Conservation (phyloP, 352 stramenopile species). For the Pythium chondricola region DNA sequence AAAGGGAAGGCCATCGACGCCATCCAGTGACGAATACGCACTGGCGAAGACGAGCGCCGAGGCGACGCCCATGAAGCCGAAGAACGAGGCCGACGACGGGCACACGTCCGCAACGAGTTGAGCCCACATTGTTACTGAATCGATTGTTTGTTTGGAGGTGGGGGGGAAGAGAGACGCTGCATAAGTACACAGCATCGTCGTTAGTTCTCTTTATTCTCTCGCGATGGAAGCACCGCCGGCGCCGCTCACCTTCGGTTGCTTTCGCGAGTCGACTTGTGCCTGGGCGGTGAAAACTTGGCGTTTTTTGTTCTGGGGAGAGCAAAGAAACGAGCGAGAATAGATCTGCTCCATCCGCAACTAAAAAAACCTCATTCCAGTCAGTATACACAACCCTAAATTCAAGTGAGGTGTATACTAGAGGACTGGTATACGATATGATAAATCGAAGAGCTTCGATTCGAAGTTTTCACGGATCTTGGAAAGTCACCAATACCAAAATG, state of each 20-base stretch:
- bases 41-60: conserved; percentile 91
- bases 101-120: conserved; percentile 20
- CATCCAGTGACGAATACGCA: conserved; percentile 35
- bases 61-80: conserved; percentile 99
- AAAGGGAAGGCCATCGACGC: no score
- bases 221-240: no score
- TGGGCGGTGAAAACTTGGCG: no score
- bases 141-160: background rate
- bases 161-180: no score
- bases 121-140: conserved; percentile 5
- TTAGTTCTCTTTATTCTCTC: no score
- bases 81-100: conserved; percentile 98
- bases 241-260: no score
- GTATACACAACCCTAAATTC: no score
- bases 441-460: background rate
- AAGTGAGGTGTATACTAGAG: no score
- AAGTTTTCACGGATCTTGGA: conserved; percentile 90
- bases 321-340: conserved; percentile 13
- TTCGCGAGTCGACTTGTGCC: no score
- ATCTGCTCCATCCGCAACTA: background rate
- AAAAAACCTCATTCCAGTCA: conserved; percentile 4
- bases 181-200: no score
- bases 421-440: no score
- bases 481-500: conserved; percentile 41
- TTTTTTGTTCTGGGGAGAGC: conserved; percentile 1